Base-by-base conservation (phyloP, 2,329 filamentous ascomycete species). In the Trichoderma polysporum region DNA sequence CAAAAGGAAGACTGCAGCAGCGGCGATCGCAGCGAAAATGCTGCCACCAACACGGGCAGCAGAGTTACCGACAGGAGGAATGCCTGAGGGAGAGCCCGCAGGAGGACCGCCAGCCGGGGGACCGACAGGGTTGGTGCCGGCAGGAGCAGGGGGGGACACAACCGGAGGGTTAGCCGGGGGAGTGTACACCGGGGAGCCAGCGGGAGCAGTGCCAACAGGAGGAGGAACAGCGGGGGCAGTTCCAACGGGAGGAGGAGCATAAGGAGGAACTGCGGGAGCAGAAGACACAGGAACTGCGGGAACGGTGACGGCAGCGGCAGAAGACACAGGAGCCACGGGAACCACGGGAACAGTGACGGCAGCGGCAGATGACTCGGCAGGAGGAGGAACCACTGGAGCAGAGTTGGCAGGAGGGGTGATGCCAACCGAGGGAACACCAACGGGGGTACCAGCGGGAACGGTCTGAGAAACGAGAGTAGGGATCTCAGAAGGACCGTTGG, bases 1-100 rank as follows among this genome's bases (percentile, higher is more conserved):
- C 69, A 79, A 70, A 60, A 78, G 71, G 69, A 79, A 61, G 41
- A 72, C 76, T 54, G 73, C 73, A 54, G 78, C 66, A 72, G 74
- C 77, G 35, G 72, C 76, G 22, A 75, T 75, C 52, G 72, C 75
- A 58, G 73, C 75, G 54, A 73, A 72, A 60, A 76, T 65, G 68
- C 73, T 73, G 64, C 73, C 72, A 41, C 64, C 68, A 47, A 78
- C 68, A 67, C 75, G 77, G 65, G 72, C 75, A 62, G 73, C 77
- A 54, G 73, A 73, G 54, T 73, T 76, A 57, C 74, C 70, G 27
- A 71, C 67, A 19, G 47, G 37, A 2, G 66, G 50, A 17, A 52
- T 1, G 19, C 60, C 37, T 3, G 59, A 49, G 29, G 59, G 41
- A n/a, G 47, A 52, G 9, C 41, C 59, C 22, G 59, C 56, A 27